These are phyloP conservation scores for Puccinia novopanici DNA, from an alignment of 1,284 basidiomycete species.

Conservation along the genomic window DNA sequence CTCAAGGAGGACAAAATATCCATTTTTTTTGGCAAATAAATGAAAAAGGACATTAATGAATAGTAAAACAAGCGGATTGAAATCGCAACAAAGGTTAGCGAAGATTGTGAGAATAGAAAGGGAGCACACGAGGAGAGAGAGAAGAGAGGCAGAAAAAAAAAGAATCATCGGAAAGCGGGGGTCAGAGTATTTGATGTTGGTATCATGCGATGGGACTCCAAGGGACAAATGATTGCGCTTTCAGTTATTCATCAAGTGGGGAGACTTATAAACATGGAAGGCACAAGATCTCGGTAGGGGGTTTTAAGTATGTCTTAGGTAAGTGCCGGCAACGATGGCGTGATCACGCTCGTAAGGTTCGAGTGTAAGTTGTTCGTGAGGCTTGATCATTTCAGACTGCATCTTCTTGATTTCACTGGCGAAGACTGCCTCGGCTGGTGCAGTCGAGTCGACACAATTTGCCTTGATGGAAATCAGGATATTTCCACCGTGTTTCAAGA, in stretches of 20 bases:
- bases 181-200: neutral
- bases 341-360: conserved; percentile 62
- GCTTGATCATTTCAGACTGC: conserved; percentile 80
- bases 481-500: conserved; percentile 92
- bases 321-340: conserved; percentile 61
- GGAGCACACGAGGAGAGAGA: neutral
- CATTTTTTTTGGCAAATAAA: neutral
- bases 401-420: conserved; percentile 83
- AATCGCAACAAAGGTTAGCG: neutral
- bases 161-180: neutral
- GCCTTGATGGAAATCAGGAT: conserved; percentile 98
- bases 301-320: conserved; percentile 52
- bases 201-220: neutral
- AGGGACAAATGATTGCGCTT: neutral
- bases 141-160: neutral
- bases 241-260: neutral
- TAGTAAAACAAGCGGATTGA: conserved; percentile 1
- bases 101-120: neutral
- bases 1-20: neutral
- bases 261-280: neutral
- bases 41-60: neutral
- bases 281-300: neutral
- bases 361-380: conserved; percentile 83
- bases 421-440: conserved; percentile 85
- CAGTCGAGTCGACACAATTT: conserved; percentile 96